Evolutionary conservation across 2,329 filamentous ascomycete genomes (phyloP).

Genomic region (Seiridium unicorne): DNA sequence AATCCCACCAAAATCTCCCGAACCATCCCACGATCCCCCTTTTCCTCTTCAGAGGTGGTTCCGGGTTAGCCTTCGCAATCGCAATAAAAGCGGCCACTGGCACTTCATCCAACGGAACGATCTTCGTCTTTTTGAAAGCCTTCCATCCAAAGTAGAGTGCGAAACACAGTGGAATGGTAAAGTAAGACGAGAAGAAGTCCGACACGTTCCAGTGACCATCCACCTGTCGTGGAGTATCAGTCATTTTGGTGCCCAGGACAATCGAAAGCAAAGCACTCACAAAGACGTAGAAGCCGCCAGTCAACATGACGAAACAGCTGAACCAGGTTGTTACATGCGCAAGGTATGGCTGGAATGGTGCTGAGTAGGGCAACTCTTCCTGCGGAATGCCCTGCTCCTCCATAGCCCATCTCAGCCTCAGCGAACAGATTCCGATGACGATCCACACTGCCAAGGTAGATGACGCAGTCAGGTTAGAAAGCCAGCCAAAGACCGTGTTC

Average conservation of each 20-base stretch:
- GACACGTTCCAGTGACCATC: constrained; percentile 30
- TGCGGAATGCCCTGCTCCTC: constrained; percentile 21
- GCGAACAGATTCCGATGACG: constrained; percentile 19
- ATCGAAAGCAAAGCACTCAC: background rate
- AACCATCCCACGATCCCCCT: background rate
- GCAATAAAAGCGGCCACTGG: constrained; percentile 7
- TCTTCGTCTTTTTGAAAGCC: constrained; percentile 4
- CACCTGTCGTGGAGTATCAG: background rate
- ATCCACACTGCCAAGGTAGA: constrained; percentile 21
- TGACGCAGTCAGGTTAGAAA: constrained; percentile 23
- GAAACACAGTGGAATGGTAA: constrained; percentile 24
- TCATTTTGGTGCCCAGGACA: background rate
- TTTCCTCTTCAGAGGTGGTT: constrained; percentile 2
- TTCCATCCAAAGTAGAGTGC: constrained; percentile 18
- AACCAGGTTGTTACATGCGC: constrained; percentile 17
- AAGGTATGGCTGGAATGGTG: constrained; percentile 25
- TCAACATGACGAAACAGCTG: constrained; percentile 20
- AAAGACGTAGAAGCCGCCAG: constrained; percentile 24
- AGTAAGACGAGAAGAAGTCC: constrained; percentile 34
- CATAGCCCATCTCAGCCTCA: constrained; percentile 18
- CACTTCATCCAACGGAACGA: constrained; percentile 9
- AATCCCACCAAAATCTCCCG: constrained; percentile 5
- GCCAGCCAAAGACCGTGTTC: constrained; percentile 23
- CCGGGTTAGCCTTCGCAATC: constrained; percentile 9
- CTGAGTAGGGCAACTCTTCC: constrained; percentile 21